Base-by-base conservation (phyloP, 768 basidiomycete genomes). In the Trametes cingulata region DNA sequence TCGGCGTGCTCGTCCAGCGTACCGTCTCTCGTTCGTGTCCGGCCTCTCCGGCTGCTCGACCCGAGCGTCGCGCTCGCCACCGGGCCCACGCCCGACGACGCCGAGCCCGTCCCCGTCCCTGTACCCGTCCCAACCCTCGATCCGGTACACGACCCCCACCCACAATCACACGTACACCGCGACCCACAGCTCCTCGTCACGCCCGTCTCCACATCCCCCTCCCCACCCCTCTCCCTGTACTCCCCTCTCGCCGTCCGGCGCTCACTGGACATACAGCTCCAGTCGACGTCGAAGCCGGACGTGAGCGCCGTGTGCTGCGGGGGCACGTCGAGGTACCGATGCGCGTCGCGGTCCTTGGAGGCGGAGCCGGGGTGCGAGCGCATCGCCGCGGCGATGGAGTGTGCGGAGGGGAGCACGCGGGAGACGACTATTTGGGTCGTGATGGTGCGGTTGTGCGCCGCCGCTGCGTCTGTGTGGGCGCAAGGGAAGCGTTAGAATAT, bases 391-490 rank as follows among this genome's bases (percentile, higher is more conserved):
- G 63, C 61, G 57, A 67, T 45, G 27, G 61, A 60, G 29, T 47
- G 62, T 19, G 53, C 43, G 50, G 66, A 58, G 36, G 45, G 36
- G 36, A 65, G 45, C 35, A 56, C 48, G 52, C 55, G 60, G 13
- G 63, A 51, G 50, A 68, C 55, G 29, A 64, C 58, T 24, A 60
- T 40, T 24, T 63, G 60, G 13, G 58, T 52, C n/a, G 56, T 60
- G 50, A 52, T 33, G 10, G 55, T 41, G 51, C 61, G 61, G 56
- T 58, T 51, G 40, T 61, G 62, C n/a, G 61, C 66, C 14, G 49
- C 65, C 13, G 66, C 61, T 8, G 61, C 68, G 37, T 69, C 71
- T 70, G 53, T 12, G 9, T 14, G 29, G 29, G 10, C 4, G 29
- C 29, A 4, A 10, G 6, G 10, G 29, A 33, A 33, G 29, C 10